Base-by-base conservation (phyloP, 2,329 filamentous ascomycete species). In the Sclerotinia subarctica region DNA sequence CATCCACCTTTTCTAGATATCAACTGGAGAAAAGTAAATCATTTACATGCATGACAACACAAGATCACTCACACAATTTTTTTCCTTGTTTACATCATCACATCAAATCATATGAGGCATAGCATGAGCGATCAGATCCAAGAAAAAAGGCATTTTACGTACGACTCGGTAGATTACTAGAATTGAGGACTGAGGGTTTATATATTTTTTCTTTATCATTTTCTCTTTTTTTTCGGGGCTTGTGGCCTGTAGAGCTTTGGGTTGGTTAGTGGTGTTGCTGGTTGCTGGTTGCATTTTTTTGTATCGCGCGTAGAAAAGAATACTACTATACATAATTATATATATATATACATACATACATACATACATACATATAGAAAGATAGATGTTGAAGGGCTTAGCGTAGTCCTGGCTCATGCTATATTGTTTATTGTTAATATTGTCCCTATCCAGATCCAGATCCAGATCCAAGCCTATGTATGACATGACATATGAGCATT, bases 1-100 rank as follows among this genome's bases (percentile, higher is more conserved):
- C n/a, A 72, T 75, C 60, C 26, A 64, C 6, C 59, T 68, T 46
- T 68, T 68, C 66, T 68, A 68, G 42, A 65, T 58, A 19, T 3
- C 17, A 7, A 13, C 35, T 35, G 13, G 38, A 49, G 32, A 35
- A 24, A 1, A 17, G 15, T 17, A 44, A 15, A 60, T 49, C 15
- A n/a, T 32, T 32, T 35, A 47, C 35, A 38, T 63, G 29, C 46
- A 52, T 52, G 32, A 63, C 47, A 51, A 63, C 6, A 47, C 44
- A 32, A 54, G 52, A 35, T 35, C 29, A 49, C 29, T 49, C 51
- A 38, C 11, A 24, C 38, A 17, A 63, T 38, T 32, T 52, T 29
- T 52, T 63, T 26, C 60, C 19, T 63, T 63, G 29, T 60, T 60
- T 46, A 47, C 15, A 60, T 60, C n/a, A 32, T 44, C n/a, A 47